Percentiles rank a stretch among this genome's conserved stretches.
phyloP scores from a whole-genome alignment of 2,329 filamentous ascomycete genomes.

The Chrysosporium keratinophilum region DNA sequence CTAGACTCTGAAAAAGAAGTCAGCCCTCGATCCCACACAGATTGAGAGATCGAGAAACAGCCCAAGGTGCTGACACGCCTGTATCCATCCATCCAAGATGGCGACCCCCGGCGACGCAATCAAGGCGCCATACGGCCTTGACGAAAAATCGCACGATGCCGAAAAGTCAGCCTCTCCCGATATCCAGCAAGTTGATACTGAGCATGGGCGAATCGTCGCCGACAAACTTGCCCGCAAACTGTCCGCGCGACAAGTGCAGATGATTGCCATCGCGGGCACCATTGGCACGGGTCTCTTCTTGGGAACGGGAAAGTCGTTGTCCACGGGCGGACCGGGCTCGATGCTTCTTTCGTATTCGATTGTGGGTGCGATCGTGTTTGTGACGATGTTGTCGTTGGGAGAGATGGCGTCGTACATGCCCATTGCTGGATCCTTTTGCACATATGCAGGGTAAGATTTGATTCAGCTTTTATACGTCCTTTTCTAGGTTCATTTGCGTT shows the following conservation, averaged over 20 bases:
- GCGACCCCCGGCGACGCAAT: neutral
- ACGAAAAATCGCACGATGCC: conserved; percentile 10
- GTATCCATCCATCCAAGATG: neutral
- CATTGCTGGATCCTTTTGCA: conserved; percentile 46
- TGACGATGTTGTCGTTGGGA: conserved; percentile 50
- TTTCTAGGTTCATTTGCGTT: neutral
- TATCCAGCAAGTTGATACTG: conserved; percentile 4
- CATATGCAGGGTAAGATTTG: conserved; percentile 40
- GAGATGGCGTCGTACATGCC: conserved; percentile 52
- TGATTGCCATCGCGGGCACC: conserved; percentile 48
- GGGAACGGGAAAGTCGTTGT: conserved; percentile 50
- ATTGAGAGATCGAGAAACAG: neutral
- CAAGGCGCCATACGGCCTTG: neutral
- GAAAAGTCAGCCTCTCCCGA: conserved; percentile 12
- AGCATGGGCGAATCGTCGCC: conserved; percentile 21
- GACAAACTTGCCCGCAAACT: conserved; percentile 47
- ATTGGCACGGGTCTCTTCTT: conserved; percentile 50
- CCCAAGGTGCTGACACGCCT: neutral
- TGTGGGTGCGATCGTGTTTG: conserved; percentile 48
- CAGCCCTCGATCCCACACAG: neutral
- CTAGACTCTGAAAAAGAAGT: too few relatives aligned
- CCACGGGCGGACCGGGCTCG: conserved; percentile 50
- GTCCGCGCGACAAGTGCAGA: conserved; percentile 54
- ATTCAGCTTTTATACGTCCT: neutral
- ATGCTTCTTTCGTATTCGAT: conserved; percentile 49